phyloP scores from a whole-genome alignment of 78 protist genomes.

The Planoprotostelium fungivorum region DNA sequence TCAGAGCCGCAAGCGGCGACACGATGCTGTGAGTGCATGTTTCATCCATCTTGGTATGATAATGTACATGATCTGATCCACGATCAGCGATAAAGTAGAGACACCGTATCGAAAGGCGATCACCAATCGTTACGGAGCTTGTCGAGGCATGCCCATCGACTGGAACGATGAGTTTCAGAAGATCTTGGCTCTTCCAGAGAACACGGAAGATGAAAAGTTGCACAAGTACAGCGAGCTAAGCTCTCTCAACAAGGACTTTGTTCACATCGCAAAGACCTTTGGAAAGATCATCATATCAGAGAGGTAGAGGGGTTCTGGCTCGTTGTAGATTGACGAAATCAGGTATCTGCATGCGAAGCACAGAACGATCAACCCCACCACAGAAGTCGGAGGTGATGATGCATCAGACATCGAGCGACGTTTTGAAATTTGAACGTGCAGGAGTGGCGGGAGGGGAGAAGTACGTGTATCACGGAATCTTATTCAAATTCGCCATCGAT shows the following conservation, averaged over 20 bases:
- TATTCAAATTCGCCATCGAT: constrained; percentile 44
- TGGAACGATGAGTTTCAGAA: constrained; percentile 57
- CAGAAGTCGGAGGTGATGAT: constrained; percentile 16
- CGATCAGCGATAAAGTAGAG: too few relatives aligned
- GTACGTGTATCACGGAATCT: constrained; percentile 53
- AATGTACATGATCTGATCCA: too few relatives aligned
- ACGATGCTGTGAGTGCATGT: too few relatives aligned
- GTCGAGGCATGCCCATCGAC: constrained; percentile 30
- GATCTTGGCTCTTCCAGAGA: constrained; percentile 35
- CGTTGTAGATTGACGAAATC: too few relatives aligned
- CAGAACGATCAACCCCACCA: constrained; percentile 34
- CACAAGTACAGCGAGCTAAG: constrained; percentile 36
- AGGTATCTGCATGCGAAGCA: constrained; percentile 18
- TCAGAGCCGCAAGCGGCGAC: too few relatives aligned
- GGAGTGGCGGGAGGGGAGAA: constrained; percentile 44
- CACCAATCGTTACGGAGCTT: neutral
- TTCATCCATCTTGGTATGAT: too few relatives aligned
- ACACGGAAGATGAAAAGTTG: constrained; percentile 14
- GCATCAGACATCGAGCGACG: neutral
- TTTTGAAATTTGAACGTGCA: neutral
- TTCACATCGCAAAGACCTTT: constrained; percentile 52
- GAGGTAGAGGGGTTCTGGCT: too few relatives aligned
- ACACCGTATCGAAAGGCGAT: too few relatives aligned
- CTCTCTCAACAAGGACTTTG: constrained; percentile 55
- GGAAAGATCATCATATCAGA: constrained; percentile 69